These are phyloP conservation scores for Penicillium steckii DNA, from an alignment of 495 filamentous ascomycete genomes.

Conservation along the genomic window DNA sequence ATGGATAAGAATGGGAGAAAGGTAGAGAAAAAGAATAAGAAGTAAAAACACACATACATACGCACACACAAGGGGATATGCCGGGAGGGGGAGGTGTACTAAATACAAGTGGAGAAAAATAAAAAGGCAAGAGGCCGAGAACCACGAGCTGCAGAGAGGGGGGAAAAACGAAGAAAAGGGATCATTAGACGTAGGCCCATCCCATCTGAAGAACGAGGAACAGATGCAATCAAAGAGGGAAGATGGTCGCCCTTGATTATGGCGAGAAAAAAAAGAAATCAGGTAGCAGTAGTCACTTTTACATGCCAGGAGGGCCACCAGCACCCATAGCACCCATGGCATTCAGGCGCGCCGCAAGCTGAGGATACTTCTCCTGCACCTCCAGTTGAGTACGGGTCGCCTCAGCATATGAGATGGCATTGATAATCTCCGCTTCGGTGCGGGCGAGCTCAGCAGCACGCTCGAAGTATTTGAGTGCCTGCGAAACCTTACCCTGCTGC, in stretches of 20 bases:
- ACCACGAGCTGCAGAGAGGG: conserved; percentile 13
- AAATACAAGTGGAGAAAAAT: conserved; percentile 41
- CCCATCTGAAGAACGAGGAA: conserved; percentile 12
- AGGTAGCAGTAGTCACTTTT: conserved; percentile 17
- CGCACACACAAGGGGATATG: conserved; percentile 22
- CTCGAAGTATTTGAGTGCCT: conserved; percentile 96
- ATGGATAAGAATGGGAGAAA: conserved; percentile 13
- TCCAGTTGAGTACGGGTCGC: conserved; percentile 95
- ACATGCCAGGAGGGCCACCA: conserved; percentile 36
- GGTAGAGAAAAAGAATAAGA: conserved; percentile 19
- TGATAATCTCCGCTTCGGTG: conserved; percentile 93
- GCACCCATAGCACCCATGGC: conserved; percentile 59
- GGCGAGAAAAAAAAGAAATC: conserved; percentile 1
- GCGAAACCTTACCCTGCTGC: conserved; percentile 94
- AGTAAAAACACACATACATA: neutral
- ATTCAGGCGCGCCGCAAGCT: conserved; percentile 79
- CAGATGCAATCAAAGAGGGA: conserved; percentile 20
- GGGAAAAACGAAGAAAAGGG: conserved; percentile 7
- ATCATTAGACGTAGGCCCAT: conserved; percentile 12
- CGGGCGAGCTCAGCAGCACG: conserved; percentile 91
- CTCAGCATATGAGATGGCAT: conserved; percentile 95
- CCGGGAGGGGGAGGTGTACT: conserved; percentile 23
- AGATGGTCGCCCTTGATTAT: conserved; percentile 10
- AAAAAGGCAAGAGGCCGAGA: conserved; percentile 21
- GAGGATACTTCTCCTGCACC: conserved; percentile 98